Percentiles rank a stretch among this genome's conserved stretches.
Evolutionary conservation across 257 asterid species (phyloP).

Genomic region (Penstemon newberryi): DNA sequence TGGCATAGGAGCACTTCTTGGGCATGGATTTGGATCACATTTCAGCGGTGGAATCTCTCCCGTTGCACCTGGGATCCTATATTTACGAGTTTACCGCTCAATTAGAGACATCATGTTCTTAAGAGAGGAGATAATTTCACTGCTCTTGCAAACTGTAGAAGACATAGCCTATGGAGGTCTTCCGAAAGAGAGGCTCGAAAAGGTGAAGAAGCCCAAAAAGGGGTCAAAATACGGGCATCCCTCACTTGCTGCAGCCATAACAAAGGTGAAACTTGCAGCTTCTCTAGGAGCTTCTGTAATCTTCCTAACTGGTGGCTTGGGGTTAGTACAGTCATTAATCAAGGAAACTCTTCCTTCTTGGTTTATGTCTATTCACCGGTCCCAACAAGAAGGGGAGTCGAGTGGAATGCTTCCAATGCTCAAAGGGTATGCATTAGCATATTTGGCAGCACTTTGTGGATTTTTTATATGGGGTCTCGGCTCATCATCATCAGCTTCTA

Average conservation of each 20-base stretch:
- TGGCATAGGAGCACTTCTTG: conserved; percentile 88
- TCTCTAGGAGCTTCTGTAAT: conserved; percentile 78
- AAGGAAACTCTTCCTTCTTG: conserved; percentile 93
- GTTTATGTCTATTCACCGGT: conserved; percentile 68
- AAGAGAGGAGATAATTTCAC: conserved; percentile 72
- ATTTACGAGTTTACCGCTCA: conserved; percentile 76
- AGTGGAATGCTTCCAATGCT: conserved; percentile 58
- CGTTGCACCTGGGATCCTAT: conserved; percentile 90
- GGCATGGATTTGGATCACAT: conserved; percentile 97
- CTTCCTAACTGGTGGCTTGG: conserved; percentile 81
- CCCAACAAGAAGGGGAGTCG: conserved; percentile 38
- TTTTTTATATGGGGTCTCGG: conserved; percentile 81
- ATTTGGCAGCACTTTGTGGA: conserved; percentile 65
- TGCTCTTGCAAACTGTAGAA: conserved; percentile 73
- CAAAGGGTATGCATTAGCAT: conserved; percentile 79
- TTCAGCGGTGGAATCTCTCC: conserved; percentile 86
- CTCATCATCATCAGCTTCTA: conserved; percentile 62
- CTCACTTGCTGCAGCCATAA: conserved; percentile 71
- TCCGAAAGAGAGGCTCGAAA: conserved; percentile 32
- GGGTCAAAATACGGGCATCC: conserved; percentile 45
- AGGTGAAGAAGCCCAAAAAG: conserved; percentile 40
- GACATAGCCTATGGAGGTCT: conserved; percentile 52
- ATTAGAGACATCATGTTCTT: conserved; percentile 84
- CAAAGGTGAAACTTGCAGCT: conserved; percentile 83
- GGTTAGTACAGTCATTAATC: conserved; percentile 70